Evolutionary conservation across 163 green algal genomes (phyloP).

Genomic region (Chlamydomonas reinhardtii): DNA sequence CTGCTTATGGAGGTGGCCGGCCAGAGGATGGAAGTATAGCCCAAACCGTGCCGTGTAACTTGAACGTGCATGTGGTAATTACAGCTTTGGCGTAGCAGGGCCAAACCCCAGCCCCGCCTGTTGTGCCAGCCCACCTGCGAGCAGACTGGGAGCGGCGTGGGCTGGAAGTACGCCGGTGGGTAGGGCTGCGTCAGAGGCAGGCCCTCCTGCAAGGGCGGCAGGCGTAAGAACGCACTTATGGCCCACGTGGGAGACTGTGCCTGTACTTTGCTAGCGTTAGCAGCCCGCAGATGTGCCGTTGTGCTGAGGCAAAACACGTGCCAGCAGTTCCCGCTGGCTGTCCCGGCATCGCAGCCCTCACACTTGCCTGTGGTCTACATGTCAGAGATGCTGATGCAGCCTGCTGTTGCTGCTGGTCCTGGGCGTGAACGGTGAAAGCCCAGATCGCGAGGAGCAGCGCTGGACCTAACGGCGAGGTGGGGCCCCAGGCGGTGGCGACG

Average conservation of each 20-base stretch:
- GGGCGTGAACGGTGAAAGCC: background rate
- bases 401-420: background rate
- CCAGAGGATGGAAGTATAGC: background rate
- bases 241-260: too few relatives aligned
- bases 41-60: background rate
- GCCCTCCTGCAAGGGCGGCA: background rate
- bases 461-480: too few relatives aligned
- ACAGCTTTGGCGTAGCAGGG: background rate
- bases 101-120: background rate
- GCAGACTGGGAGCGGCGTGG: background rate
- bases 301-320: too few relatives aligned
- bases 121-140: constrained; percentile 5
- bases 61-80: background rate
- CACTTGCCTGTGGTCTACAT: constrained; percentile 7
- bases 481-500: too few relatives aligned
- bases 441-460: background rate
- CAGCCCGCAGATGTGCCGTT: background rate
- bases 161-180: constrained; percentile 32
- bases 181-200: constrained; percentile 41
- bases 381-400: background rate
- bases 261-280: background rate
- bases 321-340: too few relatives aligned
- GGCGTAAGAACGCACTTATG: background rate
- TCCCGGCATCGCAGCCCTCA: background rate
- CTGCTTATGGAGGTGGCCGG: too few relatives aligned